These are phyloP conservation scores for Oryza officinalis DNA, from an alignment of 176 grass and related monocot genomes.

Conservation along the genomic window DNA sequence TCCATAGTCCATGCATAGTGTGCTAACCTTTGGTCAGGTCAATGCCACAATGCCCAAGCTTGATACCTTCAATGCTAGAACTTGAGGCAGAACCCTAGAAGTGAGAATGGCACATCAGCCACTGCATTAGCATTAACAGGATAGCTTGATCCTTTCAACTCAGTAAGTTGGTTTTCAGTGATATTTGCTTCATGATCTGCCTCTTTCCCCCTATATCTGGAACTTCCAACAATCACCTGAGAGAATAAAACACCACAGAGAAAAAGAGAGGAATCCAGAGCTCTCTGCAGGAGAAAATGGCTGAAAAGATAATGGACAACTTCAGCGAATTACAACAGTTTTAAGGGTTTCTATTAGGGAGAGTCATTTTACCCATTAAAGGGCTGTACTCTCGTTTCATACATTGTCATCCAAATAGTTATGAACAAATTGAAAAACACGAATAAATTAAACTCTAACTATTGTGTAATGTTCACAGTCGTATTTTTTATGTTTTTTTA, in stretches of 20 bases:
- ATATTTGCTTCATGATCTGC: constrained; percentile 22
- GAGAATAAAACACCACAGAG: neutral
- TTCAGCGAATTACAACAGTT: no score
- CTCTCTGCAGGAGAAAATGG: neutral
- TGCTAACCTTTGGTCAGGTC: constrained; percentile 14
- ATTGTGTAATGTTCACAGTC: no score
- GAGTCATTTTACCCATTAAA: no score
- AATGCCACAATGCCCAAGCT: neutral
- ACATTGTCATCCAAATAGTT: no score
- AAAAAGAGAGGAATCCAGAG: neutral
- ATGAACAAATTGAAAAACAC: no score
- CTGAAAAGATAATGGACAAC: no score
- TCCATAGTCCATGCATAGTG: neutral
- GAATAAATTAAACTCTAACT: no score
- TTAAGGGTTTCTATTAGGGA: no score
- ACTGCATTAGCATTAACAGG: neutral
- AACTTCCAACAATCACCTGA: constrained; percentile 52
- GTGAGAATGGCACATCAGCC: neutral
- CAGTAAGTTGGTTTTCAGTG: constrained; percentile 6
- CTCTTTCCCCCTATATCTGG: constrained; percentile 27
- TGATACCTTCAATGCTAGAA: constrained; percentile 15
- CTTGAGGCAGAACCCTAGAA: neutral
- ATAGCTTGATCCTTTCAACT: neutral
- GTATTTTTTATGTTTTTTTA: no score
- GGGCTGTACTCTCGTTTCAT: no score